Evolutionary conservation across 768 basidiomycete genomes (phyloP).

Genomic region (Leccinellum albellum): DNA sequence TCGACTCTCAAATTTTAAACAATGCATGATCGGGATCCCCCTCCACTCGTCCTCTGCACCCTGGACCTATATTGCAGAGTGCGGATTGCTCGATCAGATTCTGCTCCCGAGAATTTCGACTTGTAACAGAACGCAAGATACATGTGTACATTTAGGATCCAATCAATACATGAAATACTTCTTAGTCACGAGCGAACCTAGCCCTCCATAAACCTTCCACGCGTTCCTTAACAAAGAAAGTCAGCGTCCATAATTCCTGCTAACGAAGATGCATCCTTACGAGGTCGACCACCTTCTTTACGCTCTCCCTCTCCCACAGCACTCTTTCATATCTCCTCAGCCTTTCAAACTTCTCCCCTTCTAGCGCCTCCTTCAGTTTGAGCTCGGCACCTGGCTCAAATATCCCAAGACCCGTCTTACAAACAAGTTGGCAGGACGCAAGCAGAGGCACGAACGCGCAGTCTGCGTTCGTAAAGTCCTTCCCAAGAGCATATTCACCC

Average conservation of each 20-base stretch:
- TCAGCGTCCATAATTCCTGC: background rate
- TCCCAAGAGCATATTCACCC: constrained; percentile 34
- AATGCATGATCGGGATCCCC: too few species aligned
- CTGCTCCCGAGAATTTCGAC: background rate
- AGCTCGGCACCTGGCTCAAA: constrained; percentile 46
- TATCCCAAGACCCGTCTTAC: constrained; percentile 48
- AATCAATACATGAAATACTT: background rate
- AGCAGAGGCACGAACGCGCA: constrained; percentile 55
- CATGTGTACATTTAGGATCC: background rate
- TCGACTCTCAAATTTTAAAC: too few species aligned
- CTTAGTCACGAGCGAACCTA: background rate
- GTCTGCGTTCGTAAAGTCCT: constrained; percentile 57
- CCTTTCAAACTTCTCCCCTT: constrained; percentile 42
- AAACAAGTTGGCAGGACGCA: constrained; percentile 37
- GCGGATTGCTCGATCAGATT: too few species aligned
- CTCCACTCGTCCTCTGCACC: too few species aligned
- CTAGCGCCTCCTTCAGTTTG: constrained; percentile 40
- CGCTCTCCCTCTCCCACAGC: constrained; percentile 37
- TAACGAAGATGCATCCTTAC: background rate
- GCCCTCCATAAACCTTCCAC: background rate
- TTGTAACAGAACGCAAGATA: background rate
- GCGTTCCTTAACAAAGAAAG: constrained; percentile 1
- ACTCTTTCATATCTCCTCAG: constrained; percentile 47
- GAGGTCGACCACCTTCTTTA: constrained; percentile 2
- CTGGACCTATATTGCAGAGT: too few species aligned